phyloP scores from a whole-genome alignment of 768 basidiomycete genomes.

The Tephrocybe sp. region DNA sequence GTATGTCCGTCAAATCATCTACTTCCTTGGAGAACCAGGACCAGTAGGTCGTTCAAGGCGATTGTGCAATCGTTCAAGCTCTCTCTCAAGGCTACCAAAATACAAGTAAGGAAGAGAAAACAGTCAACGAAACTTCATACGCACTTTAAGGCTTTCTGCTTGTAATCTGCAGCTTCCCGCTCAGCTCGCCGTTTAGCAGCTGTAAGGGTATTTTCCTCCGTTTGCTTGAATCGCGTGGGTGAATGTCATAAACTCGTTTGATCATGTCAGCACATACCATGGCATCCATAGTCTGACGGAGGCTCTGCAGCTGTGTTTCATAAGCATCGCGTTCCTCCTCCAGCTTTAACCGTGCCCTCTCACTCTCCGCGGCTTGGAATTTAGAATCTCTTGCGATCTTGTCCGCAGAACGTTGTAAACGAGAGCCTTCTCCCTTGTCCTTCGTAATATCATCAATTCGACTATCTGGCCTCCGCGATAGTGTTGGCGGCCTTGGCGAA shows the following conservation, averaged over 20 bases:
- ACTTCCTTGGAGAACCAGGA: conserved; percentile 32
- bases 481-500: conserved; percentile 54
- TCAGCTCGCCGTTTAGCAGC: conserved; percentile 74
- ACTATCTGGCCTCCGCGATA: conserved; percentile 60
- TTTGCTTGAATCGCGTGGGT: conserved; percentile 48
- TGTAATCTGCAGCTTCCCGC: conserved; percentile 71
- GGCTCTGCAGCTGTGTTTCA: conserved; percentile 52
- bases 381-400: conserved; percentile 47
- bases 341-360: conserved; percentile 56
- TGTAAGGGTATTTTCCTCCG: conserved; percentile 62
- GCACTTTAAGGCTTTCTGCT: conserved; percentile 66
- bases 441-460: conserved; percentile 69
- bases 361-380: conserved; percentile 55
- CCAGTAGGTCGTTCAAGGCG: conserved; percentile 58
- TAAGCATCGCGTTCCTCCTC: conserved; percentile 65
- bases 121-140: conserved; percentile 17
- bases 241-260: background rate
- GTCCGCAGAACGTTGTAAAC: conserved; percentile 32
- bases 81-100: conserved; percentile 51
- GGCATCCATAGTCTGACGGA: conserved; percentile 59
- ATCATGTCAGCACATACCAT: conserved; percentile 43
- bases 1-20: conserved; percentile 8
- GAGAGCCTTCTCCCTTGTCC: conserved; percentile 45
- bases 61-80: conserved; percentile 66
- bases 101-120: conserved; percentile 4